Evolutionary conservation across 192 early-diverging fungal species (phyloP).

Genomic region (Geranomyces variabilis): DNA sequence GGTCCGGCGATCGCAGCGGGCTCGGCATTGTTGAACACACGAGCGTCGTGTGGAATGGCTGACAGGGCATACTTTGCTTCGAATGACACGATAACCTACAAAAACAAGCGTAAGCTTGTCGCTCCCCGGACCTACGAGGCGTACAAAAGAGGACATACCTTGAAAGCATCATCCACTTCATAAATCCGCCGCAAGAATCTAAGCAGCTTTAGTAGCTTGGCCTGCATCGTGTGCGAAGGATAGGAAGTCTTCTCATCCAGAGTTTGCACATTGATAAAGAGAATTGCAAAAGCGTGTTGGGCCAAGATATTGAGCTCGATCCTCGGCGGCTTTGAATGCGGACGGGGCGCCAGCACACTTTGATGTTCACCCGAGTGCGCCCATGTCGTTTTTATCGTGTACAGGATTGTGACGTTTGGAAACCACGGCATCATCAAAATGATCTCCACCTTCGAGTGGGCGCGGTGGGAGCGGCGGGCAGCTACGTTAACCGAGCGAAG

Average conservation of each 20-base stretch:
- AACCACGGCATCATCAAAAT: conserved; percentile 49
- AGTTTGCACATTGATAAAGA: conserved; percentile 52
- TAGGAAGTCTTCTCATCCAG: conserved; percentile 31
- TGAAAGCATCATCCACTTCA: conserved; percentile 48
- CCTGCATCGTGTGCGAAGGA: conserved; percentile 20
- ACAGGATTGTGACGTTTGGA: conserved; percentile 53
- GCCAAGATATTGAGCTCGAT: conserved; percentile 58
- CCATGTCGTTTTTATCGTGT: conserved; percentile 52
- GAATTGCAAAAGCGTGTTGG: conserved; percentile 52
- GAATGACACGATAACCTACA: conserved; percentile 38
- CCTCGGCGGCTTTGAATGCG: conserved; percentile 32
- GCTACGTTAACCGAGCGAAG: conserved; percentile 35
- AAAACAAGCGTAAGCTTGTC: background rate
- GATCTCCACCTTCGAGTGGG: conserved; percentile 45
- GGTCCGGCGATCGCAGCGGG: background rate
- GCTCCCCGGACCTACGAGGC: background rate
- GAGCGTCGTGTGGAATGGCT: conserved; percentile 40
- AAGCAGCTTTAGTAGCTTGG: conserved; percentile 47
- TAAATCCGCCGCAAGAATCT: conserved; percentile 40
- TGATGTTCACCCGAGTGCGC: background rate
- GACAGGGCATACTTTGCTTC: conserved; percentile 38
- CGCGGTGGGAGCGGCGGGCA: conserved; percentile 4
- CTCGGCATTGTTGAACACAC: conserved; percentile 20
- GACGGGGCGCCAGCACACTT: conserved; percentile 6
- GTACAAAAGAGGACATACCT: conserved; percentile 12